Base-by-base conservation (phyloP, 495 filamentous ascomycete genomes). In the Ascobolus immersus region DNA sequence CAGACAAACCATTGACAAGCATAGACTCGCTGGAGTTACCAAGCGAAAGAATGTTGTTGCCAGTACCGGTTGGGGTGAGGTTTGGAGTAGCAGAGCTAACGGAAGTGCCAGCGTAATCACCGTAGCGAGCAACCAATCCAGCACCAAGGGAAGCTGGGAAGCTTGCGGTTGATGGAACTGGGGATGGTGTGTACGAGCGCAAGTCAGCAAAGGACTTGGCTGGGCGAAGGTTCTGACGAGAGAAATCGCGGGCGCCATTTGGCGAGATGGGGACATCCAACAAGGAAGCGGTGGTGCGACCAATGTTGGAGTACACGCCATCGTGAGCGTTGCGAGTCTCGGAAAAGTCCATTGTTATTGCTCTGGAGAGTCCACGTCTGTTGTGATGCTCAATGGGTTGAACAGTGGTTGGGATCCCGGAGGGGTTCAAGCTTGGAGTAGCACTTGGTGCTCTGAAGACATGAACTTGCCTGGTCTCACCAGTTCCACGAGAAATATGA, bases 151-250 rank as follows among this genome's bases (percentile, higher is more conserved):
- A 60, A 24, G 67, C 67, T n/a, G 77, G 76, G 50, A 86, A 84
- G 59, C 77, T 84, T 13, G 74, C 75, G 9, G 75, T 73, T 3
- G 86, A 92, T 3, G 77, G 73, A 12, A 76, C 82, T 4, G 86
- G 84, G 37, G 84, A 93, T 10, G 86, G 86, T 6, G 82, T 91
- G 54, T 82, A 89, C 2, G 84, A 86, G 38, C 82, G 76, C 40
- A 96, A 57, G 51, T 96, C 86, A 28, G 84, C 86, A 49, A 91
- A 91, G 14, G 84, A 93, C 57, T 94, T 94, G 41, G 89, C 86
- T 20, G 75, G 76, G 15, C 86, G 75, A n/a, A 96, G 66, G 51
- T 80, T 86, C 41, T 69, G 69, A 20, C 61, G 59, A 14, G 64
- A 61, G 28, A 67, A 61, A 38, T 42, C 44, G 13, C 63, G 61